Conservation (phyloP, 352 stramenopile species). For the Phytophthora crassamura region DNA sequence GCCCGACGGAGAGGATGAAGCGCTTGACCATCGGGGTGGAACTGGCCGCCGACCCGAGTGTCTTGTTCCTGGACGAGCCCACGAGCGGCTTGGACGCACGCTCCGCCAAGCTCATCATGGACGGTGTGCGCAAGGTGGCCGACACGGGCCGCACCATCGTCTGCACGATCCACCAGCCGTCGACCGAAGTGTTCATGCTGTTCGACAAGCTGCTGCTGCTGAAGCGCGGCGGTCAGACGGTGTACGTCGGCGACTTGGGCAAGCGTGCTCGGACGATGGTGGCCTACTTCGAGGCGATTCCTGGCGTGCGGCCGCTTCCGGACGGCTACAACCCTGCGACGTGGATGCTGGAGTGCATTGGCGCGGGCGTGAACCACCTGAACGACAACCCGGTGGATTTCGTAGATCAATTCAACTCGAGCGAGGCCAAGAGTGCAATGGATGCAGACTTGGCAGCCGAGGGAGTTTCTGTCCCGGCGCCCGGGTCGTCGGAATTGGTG, state of each 20-base stretch:
- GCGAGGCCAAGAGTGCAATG: slow-evolving; percentile 11
- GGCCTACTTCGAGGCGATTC: slow-evolving; percentile 76
- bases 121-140: too few relatives aligned
- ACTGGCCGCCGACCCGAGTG: too few relatives aligned
- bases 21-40: too few relatives aligned
- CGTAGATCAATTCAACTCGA: slow-evolving; percentile 30
- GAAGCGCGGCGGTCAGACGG: slow-evolving; percentile 77
- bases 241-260: slow-evolving; percentile 87
- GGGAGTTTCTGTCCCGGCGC: background rate
- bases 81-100: too few relatives aligned
- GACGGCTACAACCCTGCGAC: slow-evolving; percentile 86
- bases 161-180: slow-evolving; percentile 93
- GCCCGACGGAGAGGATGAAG: too few relatives aligned
- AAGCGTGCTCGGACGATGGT: slow-evolving; percentile 49
- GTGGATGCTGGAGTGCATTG: slow-evolving; percentile 86
- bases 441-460: slow-evolving; percentile 32
- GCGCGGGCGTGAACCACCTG: slow-evolving; percentile 27
- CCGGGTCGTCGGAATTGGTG: background rate
- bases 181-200: slow-evolving; percentile 79
- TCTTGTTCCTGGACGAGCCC: too few relatives aligned
- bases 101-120: too few relatives aligned
- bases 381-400: slow-evolving; percentile 28
- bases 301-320: slow-evolving; percentile 54
- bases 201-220: slow-evolving; percentile 90
- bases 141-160: too few relatives aligned